Conservation (phyloP, 2,329 filamentous ascomycete species). For the Monilinia fructigena region DNA sequence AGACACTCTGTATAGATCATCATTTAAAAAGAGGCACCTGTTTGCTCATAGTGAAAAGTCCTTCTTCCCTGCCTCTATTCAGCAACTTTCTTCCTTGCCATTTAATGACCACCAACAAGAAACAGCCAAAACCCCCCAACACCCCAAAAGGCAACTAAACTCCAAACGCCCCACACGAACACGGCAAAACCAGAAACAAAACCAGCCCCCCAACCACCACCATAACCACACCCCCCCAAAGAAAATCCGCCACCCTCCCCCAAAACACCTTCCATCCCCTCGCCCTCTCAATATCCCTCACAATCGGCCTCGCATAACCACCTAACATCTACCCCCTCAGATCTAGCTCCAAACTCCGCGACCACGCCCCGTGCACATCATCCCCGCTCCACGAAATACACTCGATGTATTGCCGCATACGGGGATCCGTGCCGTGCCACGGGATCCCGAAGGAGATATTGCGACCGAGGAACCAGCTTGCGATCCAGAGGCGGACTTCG, state of each 20-base stretch:
- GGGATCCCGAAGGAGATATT: not conserved
- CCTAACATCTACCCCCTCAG: not conserved
- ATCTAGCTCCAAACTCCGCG: not conserved
- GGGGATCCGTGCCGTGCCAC: not conserved
- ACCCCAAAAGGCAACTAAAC: too few relatives aligned
- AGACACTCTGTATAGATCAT: too few relatives aligned
- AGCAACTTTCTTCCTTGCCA: too few relatives aligned
- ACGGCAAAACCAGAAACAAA: not conserved
- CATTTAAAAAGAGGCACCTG: too few relatives aligned
- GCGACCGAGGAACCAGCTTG: constrained; percentile 7
- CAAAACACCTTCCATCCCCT: not conserved
- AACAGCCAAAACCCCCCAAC: too few relatives aligned
- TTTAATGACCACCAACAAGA: too few relatives aligned
- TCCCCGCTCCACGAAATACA: constrained; percentile 7
- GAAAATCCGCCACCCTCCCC: not conserved
- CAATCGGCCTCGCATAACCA: not conserved
- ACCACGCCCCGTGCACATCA: not conserved
- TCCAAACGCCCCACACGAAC: not conserved
- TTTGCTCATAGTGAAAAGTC: too few relatives aligned
- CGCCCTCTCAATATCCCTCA: constrained; percentile 9
- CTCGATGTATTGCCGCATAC: not conserved
- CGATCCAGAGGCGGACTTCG: not conserved
- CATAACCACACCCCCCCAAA: not conserved
- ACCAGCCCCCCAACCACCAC: not conserved
- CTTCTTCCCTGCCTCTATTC: too few relatives aligned